Conservation (phyloP, 306 rosid genomes). For the Cercis canadensis region DNA sequence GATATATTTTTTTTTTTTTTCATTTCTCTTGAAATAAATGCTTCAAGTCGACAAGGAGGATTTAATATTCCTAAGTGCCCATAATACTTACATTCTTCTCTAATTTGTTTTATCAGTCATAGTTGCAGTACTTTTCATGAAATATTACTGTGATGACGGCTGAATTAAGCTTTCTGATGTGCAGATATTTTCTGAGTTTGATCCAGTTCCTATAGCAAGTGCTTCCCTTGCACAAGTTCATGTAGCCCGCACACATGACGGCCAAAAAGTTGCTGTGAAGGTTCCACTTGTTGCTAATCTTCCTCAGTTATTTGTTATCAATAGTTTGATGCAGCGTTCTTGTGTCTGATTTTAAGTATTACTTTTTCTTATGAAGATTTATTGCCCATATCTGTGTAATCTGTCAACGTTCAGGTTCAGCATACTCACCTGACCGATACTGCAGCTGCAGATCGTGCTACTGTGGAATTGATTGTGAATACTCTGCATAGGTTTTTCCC, state of each 20-base stretch:
- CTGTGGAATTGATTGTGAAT: slow-evolving; percentile 84
- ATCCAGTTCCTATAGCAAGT: slow-evolving; percentile 88
- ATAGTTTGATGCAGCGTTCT: slow-evolving; percentile 37
- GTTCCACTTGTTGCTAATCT: slow-evolving; percentile 49
- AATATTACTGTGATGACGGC: slow-evolving; percentile 21
- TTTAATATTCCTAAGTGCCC: neutral
- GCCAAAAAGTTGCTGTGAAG: slow-evolving; percentile 98
- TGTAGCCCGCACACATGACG: slow-evolving; percentile 76
- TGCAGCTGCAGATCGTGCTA: slow-evolving; percentile 92
- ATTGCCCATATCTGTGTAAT: slow-evolving; percentile 29
- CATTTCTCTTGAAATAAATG: slow-evolving; percentile 14
- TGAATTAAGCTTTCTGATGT: slow-evolving; percentile 44
- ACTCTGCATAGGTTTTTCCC: slow-evolving; percentile 78
- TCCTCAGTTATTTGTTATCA: slow-evolving; percentile 8
- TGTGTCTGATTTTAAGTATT: slow-evolving; percentile 10
- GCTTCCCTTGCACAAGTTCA: slow-evolving; percentile 99
- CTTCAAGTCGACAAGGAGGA: neutral
- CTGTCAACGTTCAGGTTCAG: slow-evolving; percentile 77
- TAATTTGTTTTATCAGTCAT: slow-evolving; percentile 9
- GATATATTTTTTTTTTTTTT: slow-evolving; percentile 17
- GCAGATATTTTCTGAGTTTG: slow-evolving; percentile 86
- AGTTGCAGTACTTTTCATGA: slow-evolving; percentile 9
- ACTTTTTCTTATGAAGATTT: slow-evolving; percentile 37
- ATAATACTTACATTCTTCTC: slow-evolving; percentile 16
- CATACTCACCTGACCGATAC: slow-evolving; percentile 97